Percentiles rank a stretch among this genome's conserved stretches.
phyloP scores from a whole-genome alignment of 2,329 filamentous ascomycete genomes.

The Curvularia eragrostidis region DNA sequence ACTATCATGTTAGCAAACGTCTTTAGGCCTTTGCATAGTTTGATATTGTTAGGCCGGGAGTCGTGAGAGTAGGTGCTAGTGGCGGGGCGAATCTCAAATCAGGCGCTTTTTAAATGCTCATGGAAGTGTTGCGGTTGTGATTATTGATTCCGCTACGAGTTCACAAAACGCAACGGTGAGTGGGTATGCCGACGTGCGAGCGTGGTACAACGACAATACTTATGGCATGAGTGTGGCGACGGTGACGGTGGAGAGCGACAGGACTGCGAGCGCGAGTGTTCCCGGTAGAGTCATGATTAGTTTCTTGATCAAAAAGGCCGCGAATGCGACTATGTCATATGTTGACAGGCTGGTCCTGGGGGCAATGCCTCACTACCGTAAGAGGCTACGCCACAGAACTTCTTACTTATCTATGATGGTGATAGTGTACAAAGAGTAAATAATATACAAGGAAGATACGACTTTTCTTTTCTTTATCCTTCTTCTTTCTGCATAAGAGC shows the following conservation, averaged over 20 bases:
- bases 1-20: neutral
- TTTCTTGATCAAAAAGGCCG: constrained; percentile 27
- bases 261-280: constrained; percentile 32
- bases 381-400: neutral
- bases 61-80: neutral
- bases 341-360: neutral
- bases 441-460: neutral
- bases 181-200: constrained; percentile 22
- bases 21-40: neutral
- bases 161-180: constrained; percentile 24
- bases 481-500: neutral
- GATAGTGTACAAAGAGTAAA: neutral
- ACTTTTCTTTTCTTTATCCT: neutral
- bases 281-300: constrained; percentile 37
- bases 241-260: constrained; percentile 30
- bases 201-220: constrained; percentile 39
- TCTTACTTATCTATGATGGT: neutral
- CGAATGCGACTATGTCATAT: constrained; percentile 4
- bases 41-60: neutral
- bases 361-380: neutral
- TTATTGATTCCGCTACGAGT: constrained; percentile 35
- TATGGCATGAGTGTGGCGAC: constrained; percentile 13
- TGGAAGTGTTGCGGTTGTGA: constrained; percentile 22
- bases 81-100: neutral
- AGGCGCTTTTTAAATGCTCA: neutral